Percentiles rank a stretch among this genome's conserved stretches.
Conservation (phyloP, 441 rosid species). For the Mallotus repandus region DNA sequence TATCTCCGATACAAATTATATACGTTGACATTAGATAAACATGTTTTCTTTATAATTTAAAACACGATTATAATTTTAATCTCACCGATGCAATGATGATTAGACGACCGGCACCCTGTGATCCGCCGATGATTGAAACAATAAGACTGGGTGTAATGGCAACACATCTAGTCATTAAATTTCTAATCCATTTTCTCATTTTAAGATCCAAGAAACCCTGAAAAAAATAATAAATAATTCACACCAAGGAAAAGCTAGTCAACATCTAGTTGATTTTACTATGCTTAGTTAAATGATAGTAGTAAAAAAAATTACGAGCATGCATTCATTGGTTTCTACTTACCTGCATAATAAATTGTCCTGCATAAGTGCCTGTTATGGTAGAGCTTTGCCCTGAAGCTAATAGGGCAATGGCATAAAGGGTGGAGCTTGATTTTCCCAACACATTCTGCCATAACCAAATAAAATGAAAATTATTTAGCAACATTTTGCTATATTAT, state of each 20-base stretch:
- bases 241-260: not conserved
- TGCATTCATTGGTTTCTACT: too few relatives aligned
- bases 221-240: not conserved
- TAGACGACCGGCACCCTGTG: slow-evolving; percentile 53
- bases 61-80: not conserved
- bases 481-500: too few relatives aligned
- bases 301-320: too few relatives aligned
- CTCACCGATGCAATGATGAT: slow-evolving; percentile 65
- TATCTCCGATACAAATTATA: too few relatives aligned
- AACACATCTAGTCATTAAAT: slow-evolving; percentile 56
- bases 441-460: slow-evolving; percentile 49
- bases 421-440: slow-evolving; percentile 57
- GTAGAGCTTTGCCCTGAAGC: slow-evolving; percentile 76
- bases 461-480: too few relatives aligned
- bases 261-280: too few relatives aligned
- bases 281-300: too few relatives aligned
- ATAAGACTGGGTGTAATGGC: slow-evolving; percentile 63
- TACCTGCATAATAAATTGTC: slow-evolving; percentile 77
- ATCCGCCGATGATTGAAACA: slow-evolving; percentile 56
- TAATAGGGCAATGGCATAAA: slow-evolving; percentile 65
- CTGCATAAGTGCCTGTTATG: slow-evolving; percentile 75
- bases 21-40: too few relatives aligned
- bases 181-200: slow-evolving; percentile 65
- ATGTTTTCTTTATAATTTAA: too few relatives aligned
- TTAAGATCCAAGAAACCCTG: slow-evolving; percentile 67